Percentiles rank a stretch among this genome's conserved stretches.
Conservation (phyloP, 2,329 filamentous ascomycete genomes). For the Penicillium sp. region DNA sequence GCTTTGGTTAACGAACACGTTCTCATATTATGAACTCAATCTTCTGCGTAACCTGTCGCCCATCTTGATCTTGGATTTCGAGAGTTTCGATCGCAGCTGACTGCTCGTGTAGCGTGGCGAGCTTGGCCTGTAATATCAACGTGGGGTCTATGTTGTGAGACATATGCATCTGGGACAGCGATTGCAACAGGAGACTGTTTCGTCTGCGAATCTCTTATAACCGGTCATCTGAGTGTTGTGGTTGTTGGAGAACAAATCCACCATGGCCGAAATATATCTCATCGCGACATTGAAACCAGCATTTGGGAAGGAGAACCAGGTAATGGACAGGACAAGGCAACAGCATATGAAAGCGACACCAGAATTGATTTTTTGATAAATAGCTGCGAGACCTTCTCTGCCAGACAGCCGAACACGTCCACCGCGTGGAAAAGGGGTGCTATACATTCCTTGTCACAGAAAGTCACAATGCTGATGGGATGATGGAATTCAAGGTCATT, state of each 20-base stretch:
- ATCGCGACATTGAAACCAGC: not conserved
- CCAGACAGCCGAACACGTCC: not conserved
- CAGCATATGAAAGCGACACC: not conserved
- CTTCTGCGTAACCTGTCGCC: no score
- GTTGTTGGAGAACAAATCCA: not conserved
- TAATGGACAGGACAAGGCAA: not conserved
- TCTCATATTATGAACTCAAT: no score
- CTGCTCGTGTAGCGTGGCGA: no score
- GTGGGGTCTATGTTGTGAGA: no score
- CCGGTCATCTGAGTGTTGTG: not conserved
- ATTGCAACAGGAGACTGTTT: not conserved
- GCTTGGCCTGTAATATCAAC: no score
- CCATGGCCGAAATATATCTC: constrained; percentile 1
- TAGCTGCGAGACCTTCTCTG: not conserved
- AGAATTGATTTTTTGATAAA: not conserved
- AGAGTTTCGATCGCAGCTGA: no score
- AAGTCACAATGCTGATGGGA: not conserved
- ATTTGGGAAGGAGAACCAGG: not conserved
- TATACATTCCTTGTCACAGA: not conserved
- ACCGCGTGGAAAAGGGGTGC: not conserved
- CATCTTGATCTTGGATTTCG: no score
- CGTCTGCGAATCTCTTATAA: not conserved
- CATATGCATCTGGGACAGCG: no score
- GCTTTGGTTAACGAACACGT: no score
- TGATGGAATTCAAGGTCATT: constrained; percentile 1